These are phyloP conservation scores for Suhomyces pyralidae DNA, from an alignment of 805 yeast species.

Conservation along the genomic window DNA sequence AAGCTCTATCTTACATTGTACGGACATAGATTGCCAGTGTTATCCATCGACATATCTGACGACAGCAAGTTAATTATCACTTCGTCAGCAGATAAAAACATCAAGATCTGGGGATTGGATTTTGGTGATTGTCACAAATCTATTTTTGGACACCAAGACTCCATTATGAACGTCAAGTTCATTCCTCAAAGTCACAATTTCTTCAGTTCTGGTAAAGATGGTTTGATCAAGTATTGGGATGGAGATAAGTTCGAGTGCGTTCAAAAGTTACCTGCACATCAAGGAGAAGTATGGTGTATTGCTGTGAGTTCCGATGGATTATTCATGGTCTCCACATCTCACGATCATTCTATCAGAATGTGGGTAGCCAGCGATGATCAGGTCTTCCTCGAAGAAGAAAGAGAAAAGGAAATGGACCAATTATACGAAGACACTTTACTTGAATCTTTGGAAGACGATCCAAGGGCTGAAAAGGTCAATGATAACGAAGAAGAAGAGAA, in stretches of 20 bases:
- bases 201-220: slow-evolving; percentile 88
- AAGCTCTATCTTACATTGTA: slow-evolving; percentile 86
- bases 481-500: slow-evolving; percentile 37
- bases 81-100: slow-evolving; percentile 95
- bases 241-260: slow-evolving; percentile 95
- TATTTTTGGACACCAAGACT: slow-evolving; percentile 94
- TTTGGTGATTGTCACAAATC: slow-evolving; percentile 99
- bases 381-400: slow-evolving; percentile 94
- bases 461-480: slow-evolving; percentile 25
- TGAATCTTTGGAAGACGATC: slow-evolving; percentile 62
- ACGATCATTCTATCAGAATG: slow-evolving; percentile 89
- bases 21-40: slow-evolving; percentile 95
- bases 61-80: slow-evolving; percentile 88
- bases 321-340: slow-evolving; percentile 78
- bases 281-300: slow-evolving; percentile 90
- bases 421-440: slow-evolving; percentile 78
- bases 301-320: slow-evolving; percentile 73
- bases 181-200: slow-evolving; percentile 85
- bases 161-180: slow-evolving; percentile 84
- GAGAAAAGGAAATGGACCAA: slow-evolving; percentile 94
- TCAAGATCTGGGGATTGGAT: slow-evolving; percentile 97
- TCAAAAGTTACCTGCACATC: slow-evolving; percentile 80
- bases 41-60: slow-evolving; percentile 84
- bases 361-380: slow-evolving; percentile 95
- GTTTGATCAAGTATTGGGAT: slow-evolving; percentile 92